Base-by-base conservation (phyloP, 352 stramenopile species). In the Globisporangium heterothallicum region DNA sequence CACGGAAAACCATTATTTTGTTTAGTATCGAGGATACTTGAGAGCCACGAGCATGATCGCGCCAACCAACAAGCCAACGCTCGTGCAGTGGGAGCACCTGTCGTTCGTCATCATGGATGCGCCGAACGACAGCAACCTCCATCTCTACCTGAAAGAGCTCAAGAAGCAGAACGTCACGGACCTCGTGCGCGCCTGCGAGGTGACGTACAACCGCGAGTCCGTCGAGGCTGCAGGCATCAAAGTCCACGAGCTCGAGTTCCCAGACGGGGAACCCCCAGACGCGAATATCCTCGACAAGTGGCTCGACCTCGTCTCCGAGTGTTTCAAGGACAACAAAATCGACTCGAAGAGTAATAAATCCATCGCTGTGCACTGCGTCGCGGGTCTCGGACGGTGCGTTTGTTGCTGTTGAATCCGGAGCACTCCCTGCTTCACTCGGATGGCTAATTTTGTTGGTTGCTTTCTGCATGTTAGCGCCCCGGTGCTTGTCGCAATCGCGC, bases 51-150 rank as follows among this genome's bases (percentile, higher is more conserved):
- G 38, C 49, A 91, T 92, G 82, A 92, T 88, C 57, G 77, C 79
- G 35, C 78, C 74, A 22, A 90, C 78, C 27, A 93, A 91, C 74
- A 93, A 93, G 65, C 82, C 82, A 44, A 91, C 82, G 44, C 66
- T 91, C 59, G 82, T 96, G 57, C 80, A 92, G 64, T 92, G 78
- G 70, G 78, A 92, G 58, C 71, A 94, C 56, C 72, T 99, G 61
- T 89, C 83, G 46, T 99, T 99, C 63, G 82, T 99, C 29, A 98
- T 99, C 63, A 98, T 98, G 91, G 96, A 99, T 70, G 89, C 94
- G 25, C 96, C 96, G 22, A 97, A 90, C 52, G 84, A 98, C 65
- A 83, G 74, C 57, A 99, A 99, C 68, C 74, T 99, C 48, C 91
- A 98, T 55, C 72, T 98, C 24, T 99, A 99, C 70, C 85, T 99